Evolutionary conservation across 352 stramenopile species (phyloP).

Genomic region (Phytophthora sojae): DNA sequence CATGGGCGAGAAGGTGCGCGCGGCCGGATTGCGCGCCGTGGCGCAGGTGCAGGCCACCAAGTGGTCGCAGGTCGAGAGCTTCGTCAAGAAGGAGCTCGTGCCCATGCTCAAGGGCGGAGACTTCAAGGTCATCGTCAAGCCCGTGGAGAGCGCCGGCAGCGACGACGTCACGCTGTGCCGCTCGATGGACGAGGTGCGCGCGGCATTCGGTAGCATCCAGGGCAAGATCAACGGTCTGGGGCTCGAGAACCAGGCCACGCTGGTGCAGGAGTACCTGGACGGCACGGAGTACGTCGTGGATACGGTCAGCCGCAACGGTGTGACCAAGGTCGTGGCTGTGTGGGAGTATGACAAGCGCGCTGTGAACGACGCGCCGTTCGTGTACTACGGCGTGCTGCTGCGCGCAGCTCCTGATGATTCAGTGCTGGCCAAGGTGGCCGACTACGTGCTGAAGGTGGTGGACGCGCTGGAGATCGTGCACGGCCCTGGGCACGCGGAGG

Average conservation of each 20-base stretch:
- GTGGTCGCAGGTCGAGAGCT: constrained; percentile 82
- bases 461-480: constrained; percentile 87
- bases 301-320: constrained; percentile 92
- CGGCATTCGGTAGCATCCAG: constrained; percentile 92
- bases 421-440: constrained; percentile 53
- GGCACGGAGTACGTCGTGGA: constrained; percentile 98
- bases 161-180: constrained; percentile 95
- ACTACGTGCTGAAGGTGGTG: constrained; percentile 80
- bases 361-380: constrained; percentile 93
- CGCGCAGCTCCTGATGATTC: constrained; percentile 54
- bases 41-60: constrained; percentile 76
- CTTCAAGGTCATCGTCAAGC: constrained; percentile 93
- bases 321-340: constrained; percentile 95
- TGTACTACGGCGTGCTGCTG: constrained; percentile 93
- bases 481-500: constrained; percentile 87
- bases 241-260: constrained; percentile 87
- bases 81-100: constrained; percentile 77
- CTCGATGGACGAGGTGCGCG: constrained; percentile 90
- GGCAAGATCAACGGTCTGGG: constrained; percentile 91
- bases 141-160: constrained; percentile 92
- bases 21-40: constrained; percentile 77
- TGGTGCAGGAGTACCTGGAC: constrained; percentile 95
- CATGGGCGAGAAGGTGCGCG: constrained; percentile 88
- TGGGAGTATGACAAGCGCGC: constrained; percentile 98
- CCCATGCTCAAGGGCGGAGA: constrained; percentile 36